A percentile compares a stretch with the other conserved stretches of the same genome.
Conservation (phyloP, 2,329 filamentous ascomycete genomes). For the Pseudogymnoascus sp. region DNA sequence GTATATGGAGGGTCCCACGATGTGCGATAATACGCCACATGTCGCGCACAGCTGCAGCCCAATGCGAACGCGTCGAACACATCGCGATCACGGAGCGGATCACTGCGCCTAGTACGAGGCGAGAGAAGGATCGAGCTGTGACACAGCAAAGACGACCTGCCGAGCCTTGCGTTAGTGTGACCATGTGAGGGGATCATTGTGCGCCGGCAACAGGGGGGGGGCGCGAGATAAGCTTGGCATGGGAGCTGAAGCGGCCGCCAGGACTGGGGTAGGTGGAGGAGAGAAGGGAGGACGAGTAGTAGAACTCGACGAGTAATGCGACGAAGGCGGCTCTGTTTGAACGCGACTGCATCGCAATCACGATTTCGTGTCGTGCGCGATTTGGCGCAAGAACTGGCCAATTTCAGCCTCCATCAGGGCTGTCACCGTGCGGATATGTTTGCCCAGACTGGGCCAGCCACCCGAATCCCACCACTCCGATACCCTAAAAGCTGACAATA, state of each 20-base stretch:
- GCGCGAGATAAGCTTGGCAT: background rate
- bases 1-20: too few relatives aligned
- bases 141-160: background rate
- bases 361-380: background rate
- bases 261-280: background rate
- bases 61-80: background rate
- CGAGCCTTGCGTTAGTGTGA: background rate
- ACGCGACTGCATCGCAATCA: background rate
- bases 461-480: background rate
- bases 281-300: background rate
- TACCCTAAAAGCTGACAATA: background rate
- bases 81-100: background rate
- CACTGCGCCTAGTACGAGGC: background rate
- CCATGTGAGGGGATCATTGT: background rate
- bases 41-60: background rate
- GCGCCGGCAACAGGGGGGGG: background rate
- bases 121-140: background rate
- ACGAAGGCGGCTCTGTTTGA: background rate
- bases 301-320: too few relatives aligned
- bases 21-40: background rate
- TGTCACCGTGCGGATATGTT: background rate
- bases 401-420: background rate
- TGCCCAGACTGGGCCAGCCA: background rate
- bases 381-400: background rate
- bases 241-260: background rate